These are phyloP conservation scores for Colletotrichum orbiculare DNA, from an alignment of 2,329 filamentous ascomycete species.

Conservation along the genomic window DNA sequence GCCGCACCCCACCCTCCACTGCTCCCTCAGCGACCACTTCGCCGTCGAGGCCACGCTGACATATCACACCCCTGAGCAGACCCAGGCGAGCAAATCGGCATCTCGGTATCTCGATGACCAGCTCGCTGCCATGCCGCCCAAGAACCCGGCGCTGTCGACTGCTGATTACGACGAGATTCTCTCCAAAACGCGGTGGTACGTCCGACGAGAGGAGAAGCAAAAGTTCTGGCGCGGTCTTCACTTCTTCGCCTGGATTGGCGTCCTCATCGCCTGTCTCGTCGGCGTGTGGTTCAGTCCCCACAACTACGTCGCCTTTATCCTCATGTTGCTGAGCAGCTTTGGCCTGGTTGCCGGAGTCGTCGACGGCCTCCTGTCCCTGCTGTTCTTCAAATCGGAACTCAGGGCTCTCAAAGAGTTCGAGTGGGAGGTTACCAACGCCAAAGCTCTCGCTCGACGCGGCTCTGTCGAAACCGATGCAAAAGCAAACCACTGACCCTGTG, in stretches of 20 bases:
- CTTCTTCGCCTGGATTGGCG: constrained; percentile 74
- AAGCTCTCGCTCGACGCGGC: constrained; percentile 40
- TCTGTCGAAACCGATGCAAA: background rate
- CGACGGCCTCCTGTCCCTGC: constrained; percentile 85
- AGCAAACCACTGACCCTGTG: background rate
- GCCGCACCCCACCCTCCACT: constrained; percentile 82
- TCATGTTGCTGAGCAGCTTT: constrained; percentile 84
- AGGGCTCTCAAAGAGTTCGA: constrained; percentile 89
- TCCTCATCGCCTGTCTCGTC: constrained; percentile 80
- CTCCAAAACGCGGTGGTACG: constrained; percentile 75
- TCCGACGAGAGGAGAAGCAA: constrained; percentile 76
- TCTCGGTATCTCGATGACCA: constrained; percentile 39
- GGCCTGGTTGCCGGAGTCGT: constrained; percentile 80
- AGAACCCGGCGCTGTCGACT: constrained; percentile 39
- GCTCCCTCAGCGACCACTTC: constrained; percentile 95
- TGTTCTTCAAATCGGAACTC: constrained; percentile 89
- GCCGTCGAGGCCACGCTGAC: constrained; percentile 84
- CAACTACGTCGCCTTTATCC: constrained; percentile 81
- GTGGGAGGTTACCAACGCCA: constrained; percentile 86
- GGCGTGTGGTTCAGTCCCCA: constrained; percentile 87
- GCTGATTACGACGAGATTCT: constrained; percentile 74
- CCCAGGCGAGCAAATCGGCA: constrained; percentile 37
- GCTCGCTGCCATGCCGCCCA: constrained; percentile 42
- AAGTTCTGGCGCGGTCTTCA: constrained; percentile 77
- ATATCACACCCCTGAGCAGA: constrained; percentile 51